A percentile compares a stretch with the other conserved stretches of the same genome.
Conservation (phyloP, 306 rosid genomes). For the Cucurbita argyrosperma region DNA sequence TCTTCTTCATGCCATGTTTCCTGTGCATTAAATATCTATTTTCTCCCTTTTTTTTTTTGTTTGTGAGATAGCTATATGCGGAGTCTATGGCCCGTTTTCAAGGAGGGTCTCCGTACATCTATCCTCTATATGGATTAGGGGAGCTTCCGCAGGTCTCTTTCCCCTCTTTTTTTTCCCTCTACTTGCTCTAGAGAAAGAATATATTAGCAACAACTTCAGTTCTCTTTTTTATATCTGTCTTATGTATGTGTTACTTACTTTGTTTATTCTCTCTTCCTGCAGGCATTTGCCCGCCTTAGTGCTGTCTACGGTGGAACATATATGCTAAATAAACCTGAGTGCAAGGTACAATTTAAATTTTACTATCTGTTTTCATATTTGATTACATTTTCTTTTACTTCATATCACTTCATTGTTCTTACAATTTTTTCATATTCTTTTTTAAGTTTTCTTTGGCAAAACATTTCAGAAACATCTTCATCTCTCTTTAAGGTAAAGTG, state of each 20-base stretch:
- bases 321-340: constrained; percentile 94
- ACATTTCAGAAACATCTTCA: background rate
- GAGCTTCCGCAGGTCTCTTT: constrained; percentile 87
- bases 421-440: background rate
- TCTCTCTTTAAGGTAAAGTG: background rate
- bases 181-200: background rate
- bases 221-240: background rate
- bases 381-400: background rate
- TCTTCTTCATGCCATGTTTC: background rate
- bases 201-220: background rate
- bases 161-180: background rate
- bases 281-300: constrained; percentile 98
- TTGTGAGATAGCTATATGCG: constrained; percentile 50
- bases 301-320: constrained; percentile 98
- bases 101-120: constrained; percentile 98
- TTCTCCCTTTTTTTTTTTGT: background rate
- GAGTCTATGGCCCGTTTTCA: constrained; percentile 95
- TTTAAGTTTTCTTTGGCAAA: background rate
- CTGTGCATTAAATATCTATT: constrained; percentile 2
- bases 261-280: background rate
- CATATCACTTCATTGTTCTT: background rate
- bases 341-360: constrained; percentile 47
- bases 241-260: background rate
- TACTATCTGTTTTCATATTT: background rate
- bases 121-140: constrained; percentile 95